phyloP scores from a whole-genome alignment of 441 rosid genomes.

The Populus trichocarpa region DNA sequence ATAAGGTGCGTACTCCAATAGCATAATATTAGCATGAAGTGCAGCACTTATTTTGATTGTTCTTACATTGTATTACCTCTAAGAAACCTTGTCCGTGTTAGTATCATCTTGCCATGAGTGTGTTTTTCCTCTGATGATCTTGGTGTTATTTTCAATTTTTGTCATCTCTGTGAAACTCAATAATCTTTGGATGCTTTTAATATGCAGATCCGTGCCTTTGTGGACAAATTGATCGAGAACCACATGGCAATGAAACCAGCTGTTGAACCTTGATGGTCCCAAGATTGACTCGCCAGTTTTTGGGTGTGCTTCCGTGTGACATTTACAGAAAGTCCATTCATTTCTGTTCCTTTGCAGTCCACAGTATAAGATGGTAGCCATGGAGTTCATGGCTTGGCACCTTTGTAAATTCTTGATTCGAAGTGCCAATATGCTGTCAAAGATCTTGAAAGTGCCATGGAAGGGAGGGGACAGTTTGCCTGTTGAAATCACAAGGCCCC shows the following conservation, averaged over 20 bases:
- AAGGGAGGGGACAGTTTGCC: constrained; percentile 15
- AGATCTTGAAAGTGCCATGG: constrained; percentile 20
- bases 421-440: constrained; percentile 15
- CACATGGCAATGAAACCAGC: constrained; percentile 59
- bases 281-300: constrained; percentile 24
- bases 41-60: not conserved
- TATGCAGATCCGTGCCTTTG: constrained; percentile 96
- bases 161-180: not conserved
- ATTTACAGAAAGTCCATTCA: constrained; percentile 13
- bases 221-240: constrained; percentile 95
- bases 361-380: no score
- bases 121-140: not conserved
- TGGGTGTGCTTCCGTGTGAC: constrained; percentile 16
- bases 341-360: constrained; percentile 14
- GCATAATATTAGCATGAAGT: not conserved
- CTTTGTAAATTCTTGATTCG: constrained; percentile 17
- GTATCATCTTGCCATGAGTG: not conserved
- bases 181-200: constrained; percentile 28
- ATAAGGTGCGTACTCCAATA: constrained; percentile 56
- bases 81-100: not conserved
- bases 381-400: constrained; percentile 12
- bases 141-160: not conserved
- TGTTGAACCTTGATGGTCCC: constrained; percentile 54
- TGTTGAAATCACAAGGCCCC: constrained; percentile 15
- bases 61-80: not conserved